Percentiles rank a stretch among this genome's conserved stretches.
Conservation (phyloP, 2,329 filamentous ascomycete species). For the Acrodontium crateriforme region DNA sequence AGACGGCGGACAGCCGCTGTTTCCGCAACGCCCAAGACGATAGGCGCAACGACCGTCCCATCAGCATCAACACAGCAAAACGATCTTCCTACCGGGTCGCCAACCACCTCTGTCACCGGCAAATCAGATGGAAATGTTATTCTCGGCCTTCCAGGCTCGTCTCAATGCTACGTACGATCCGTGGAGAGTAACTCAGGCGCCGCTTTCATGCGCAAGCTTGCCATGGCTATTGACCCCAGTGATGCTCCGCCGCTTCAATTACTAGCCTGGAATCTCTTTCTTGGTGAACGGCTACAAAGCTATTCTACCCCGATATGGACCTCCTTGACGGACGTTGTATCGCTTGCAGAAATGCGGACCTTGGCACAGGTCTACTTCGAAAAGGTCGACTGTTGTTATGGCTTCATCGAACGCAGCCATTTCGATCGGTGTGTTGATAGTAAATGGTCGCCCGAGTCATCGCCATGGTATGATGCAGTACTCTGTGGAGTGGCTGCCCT, state of each 20-base stretch:
- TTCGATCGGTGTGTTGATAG: constrained; percentile 19
- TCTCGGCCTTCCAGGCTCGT: constrained; percentile 2
- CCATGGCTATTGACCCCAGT: constrained; percentile 35
- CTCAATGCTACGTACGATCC: constrained; percentile 19
- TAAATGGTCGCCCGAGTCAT: constrained; percentile 19
- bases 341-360: constrained; percentile 30
- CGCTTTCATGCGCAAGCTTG: constrained; percentile 38
- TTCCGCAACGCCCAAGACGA: too few relatives aligned
- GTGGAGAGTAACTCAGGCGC: constrained; percentile 41
- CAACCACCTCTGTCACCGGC: constrained; percentile 2
- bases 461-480: constrained; percentile 29
- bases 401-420: constrained; percentile 27
- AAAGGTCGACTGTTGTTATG: constrained; percentile 37
- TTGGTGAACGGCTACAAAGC: constrained; percentile 9
- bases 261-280: constrained; percentile 39
- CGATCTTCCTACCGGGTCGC: constrained; percentile 7
- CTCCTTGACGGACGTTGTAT: constrained; percentile 31
- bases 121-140: constrained; percentile 1
- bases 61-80: constrained; percentile 10
- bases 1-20: too few relatives aligned
- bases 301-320: not conserved
- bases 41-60: constrained; percentile 12
- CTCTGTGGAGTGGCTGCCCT: constrained; percentile 41
- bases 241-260: constrained; percentile 36
- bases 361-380: constrained; percentile 35